Evolutionary conservation across 2,329 filamentous ascomycete genomes (phyloP).

Genomic region (Keithomyces neogunnii): DNA sequence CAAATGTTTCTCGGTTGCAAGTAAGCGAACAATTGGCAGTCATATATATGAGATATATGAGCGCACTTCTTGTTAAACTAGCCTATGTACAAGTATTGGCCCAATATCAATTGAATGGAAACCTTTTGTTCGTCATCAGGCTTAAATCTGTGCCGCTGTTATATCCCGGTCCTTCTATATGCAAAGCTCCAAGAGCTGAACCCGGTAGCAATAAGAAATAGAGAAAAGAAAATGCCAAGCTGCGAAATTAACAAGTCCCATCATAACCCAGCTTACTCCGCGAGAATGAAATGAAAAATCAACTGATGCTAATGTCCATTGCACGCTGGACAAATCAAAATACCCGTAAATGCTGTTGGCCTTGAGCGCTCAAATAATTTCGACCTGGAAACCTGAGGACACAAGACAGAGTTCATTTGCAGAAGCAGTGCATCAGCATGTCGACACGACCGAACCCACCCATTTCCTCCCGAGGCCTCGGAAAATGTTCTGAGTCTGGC

Average conservation of each 20-base stretch:
- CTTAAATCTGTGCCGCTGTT: slow-evolving; percentile 12
- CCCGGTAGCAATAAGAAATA: slow-evolving; percentile 12
- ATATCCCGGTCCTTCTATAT: slow-evolving; percentile 26
- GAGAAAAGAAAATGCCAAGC: slow-evolving; percentile 13
- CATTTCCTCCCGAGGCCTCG: background rate
- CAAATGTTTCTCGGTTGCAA: slow-evolving; percentile 7
- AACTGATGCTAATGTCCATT: slow-evolving; percentile 3
- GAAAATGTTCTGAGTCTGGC: background rate
- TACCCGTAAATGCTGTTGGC: background rate
- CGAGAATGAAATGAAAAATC: slow-evolving; percentile 12
- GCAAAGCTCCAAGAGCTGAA: slow-evolving; percentile 20
- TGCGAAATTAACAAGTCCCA: background rate
- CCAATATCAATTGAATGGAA: slow-evolving; percentile 11
- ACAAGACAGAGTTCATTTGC: background rate
- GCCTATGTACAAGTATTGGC: slow-evolving; percentile 20
- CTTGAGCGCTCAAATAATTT: background rate
- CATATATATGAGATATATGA: slow-evolving; percentile 3
- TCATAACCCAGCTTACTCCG: slow-evolving; percentile 7
- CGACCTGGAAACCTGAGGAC: background rate
- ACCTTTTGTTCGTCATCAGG: slow-evolving; percentile 17
- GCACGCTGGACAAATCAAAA: background rate
- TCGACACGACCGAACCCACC: background rate
- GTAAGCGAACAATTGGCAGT: slow-evolving; percentile 11
- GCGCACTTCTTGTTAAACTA: slow-evolving; percentile 17
- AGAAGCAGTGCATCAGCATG: too few relatives aligned